Percentiles rank a stretch among this genome's conserved stretches.
These are phyloP conservation scores for Circinella umbellata DNA, from an alignment of 371 early-diverging fungal species.

Conservation along the genomic window DNA sequence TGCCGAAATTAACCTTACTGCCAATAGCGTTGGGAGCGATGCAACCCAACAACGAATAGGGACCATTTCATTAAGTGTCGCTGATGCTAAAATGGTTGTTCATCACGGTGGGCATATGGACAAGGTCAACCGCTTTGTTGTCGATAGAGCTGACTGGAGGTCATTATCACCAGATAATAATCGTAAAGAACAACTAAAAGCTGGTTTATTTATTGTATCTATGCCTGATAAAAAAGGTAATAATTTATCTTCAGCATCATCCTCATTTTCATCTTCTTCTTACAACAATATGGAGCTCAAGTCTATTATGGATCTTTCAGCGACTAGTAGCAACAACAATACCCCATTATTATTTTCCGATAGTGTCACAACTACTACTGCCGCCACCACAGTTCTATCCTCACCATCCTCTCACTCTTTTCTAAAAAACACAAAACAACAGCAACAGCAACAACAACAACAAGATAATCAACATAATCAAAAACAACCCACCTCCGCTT, in stretches of 20 bases:
- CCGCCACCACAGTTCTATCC: constrained; percentile 17
- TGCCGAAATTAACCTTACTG: constrained; percentile 32
- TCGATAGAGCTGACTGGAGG: constrained; percentile 48
- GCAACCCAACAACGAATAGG: constrained; percentile 21
- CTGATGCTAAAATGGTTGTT: constrained; percentile 48
- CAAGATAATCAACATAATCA: neutral
- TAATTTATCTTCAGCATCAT: constrained; percentile 10
- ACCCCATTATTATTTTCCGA: constrained; percentile 28
- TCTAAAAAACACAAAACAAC: constrained; percentile 8
- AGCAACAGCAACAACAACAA: neutral
- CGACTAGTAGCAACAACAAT: constrained; percentile 12
- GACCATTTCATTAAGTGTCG: constrained; percentile 23
- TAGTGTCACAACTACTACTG: constrained; percentile 21
- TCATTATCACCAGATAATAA: constrained; percentile 17
- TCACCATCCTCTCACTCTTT: constrained; percentile 22
- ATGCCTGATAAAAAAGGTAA: constrained; percentile 44
- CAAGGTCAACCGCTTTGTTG: constrained; percentile 44
- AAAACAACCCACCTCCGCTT: constrained; percentile 7
- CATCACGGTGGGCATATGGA: constrained; percentile 39
- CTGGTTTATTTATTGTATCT: constrained; percentile 47
- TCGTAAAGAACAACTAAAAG: constrained; percentile 35
- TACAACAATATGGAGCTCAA: constrained; percentile 15
- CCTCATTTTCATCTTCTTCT: constrained; percentile 1
- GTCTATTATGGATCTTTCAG: constrained; percentile 9
- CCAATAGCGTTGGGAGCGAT: constrained; percentile 20